phyloP scores from a whole-genome alignment of 1,284 basidiomycete species.

The Apiotrichum mycotoxinovorans region DNA sequence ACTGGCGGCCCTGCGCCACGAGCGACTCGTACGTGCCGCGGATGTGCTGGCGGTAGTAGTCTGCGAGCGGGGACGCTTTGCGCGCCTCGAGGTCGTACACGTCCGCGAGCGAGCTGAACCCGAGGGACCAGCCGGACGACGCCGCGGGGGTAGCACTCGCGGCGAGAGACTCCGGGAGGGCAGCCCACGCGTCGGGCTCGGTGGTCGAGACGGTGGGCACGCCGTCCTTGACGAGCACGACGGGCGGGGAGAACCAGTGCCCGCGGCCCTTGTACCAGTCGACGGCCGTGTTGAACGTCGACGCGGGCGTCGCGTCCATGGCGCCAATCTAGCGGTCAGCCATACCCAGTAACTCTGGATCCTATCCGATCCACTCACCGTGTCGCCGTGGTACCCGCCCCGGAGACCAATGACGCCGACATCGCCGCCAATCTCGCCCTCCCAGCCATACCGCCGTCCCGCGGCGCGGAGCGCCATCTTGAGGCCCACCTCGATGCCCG shows the following conservation, averaged over 20 bases:
- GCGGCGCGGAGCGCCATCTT: constrained; percentile 92
- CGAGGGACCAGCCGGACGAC: constrained; percentile 27
- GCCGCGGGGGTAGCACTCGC: too few species aligned
- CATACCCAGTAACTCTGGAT: not conserved
- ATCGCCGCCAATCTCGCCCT: constrained; percentile 46
- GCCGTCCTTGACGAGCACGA: constrained; percentile 65
- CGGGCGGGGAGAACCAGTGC: constrained; percentile 88
- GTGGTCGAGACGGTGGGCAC: constrained; percentile 59
- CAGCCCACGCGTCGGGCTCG: constrained; percentile 40
- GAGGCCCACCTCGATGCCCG: constrained; percentile 91
- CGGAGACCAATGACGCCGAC: constrained; percentile 81
- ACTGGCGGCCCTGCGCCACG: constrained; percentile 48
- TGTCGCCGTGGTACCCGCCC: constrained; percentile 97
- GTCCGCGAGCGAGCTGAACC: constrained; percentile 57
- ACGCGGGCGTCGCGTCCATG: constrained; percentile 88
- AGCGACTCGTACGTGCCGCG: constrained; percentile 56
- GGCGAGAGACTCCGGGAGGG: constrained; percentile 25
- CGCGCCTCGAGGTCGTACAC: constrained; percentile 72
- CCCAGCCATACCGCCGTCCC: constrained; percentile 54
- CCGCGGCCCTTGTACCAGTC: constrained; percentile 92
- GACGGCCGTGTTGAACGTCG: constrained; percentile 76
- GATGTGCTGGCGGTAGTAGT: constrained; percentile 65
- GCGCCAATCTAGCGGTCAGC: constrained; percentile 63
- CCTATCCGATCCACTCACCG: constrained; percentile 51
- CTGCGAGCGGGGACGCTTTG: constrained; percentile 61